A percentile compares a stretch with the other conserved stretches of the same genome.
phyloP scores from a whole-genome alignment of 148 eudicot genomes.

The Fagopyrum tataricum region DNA sequence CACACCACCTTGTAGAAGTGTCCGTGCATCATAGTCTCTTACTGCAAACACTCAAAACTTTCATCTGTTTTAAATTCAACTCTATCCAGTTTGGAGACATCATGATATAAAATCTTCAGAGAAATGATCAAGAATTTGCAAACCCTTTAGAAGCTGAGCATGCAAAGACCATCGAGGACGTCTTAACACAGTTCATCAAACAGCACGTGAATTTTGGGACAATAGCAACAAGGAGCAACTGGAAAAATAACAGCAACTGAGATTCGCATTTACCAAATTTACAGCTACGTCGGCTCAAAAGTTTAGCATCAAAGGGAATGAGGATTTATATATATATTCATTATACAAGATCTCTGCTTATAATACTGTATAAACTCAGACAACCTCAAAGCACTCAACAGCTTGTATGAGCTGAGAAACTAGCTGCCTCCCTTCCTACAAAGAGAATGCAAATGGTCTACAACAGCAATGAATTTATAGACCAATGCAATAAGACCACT shows the following conservation, averaged over 20 bases:
- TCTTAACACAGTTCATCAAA: background rate
- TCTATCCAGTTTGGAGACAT: background rate
- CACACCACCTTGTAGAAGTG: too few relatives aligned
- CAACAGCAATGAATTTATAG: background rate
- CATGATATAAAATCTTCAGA: background rate
- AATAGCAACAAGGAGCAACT: slow-evolving; percentile 1
- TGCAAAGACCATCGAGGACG: background rate
- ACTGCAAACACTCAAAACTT: too few relatives aligned
- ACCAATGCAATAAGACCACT: slow-evolving; percentile 5
- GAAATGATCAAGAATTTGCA: background rate
- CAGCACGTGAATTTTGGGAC: background rate
- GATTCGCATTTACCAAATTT: background rate
- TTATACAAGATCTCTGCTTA: slow-evolving; percentile 1
- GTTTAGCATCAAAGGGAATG: background rate
- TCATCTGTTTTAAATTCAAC: too few relatives aligned
- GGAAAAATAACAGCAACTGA: background rate
- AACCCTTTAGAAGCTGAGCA: background rate
- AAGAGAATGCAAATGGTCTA: background rate
- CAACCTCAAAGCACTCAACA: background rate
- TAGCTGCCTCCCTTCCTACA: background rate
- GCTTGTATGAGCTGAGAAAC: slow-evolving; percentile 3
- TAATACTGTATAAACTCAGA: slow-evolving; percentile 3
- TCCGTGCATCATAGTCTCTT: too few relatives aligned
- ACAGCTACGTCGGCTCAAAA: slow-evolving; percentile 6
- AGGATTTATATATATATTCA: background rate